Percentiles rank a stretch among this genome's conserved stretches.
These are phyloP conservation scores for Biscogniauxia mediterranea DNA, from an alignment of 2,329 filamentous ascomycete species.

Conservation along the genomic window DNA sequence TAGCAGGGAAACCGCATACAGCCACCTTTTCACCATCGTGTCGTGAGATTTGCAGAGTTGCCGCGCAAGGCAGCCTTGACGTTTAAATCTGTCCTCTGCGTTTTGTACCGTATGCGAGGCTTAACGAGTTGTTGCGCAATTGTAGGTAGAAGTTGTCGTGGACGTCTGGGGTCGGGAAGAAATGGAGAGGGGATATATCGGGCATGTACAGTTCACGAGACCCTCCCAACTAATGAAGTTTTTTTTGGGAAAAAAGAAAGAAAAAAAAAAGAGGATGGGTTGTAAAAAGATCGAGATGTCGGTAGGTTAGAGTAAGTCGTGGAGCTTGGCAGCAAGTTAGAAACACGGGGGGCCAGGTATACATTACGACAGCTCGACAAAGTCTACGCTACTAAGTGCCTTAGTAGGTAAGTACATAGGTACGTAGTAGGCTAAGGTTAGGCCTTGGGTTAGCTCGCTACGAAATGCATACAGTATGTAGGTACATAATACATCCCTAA, in stretches of 20 bases:
- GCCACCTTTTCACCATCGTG: conserved; percentile 53
- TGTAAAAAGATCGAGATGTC: not conserved
- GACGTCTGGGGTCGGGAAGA: not conserved
- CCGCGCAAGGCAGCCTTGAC: conserved; percentile 31
- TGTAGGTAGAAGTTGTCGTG: not conserved
- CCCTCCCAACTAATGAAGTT: not conserved
- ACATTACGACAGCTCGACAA: not conserved
- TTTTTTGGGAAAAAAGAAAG: too few species aligned
- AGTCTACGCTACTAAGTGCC: too few species aligned
- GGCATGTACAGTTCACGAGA: not conserved
- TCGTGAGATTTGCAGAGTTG: conserved; percentile 17
- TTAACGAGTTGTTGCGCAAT: conserved; percentile 1
- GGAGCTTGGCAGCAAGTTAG: not conserved
- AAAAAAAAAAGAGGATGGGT: not conserved
- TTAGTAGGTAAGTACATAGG: too few species aligned
- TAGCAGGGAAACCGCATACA: conserved; percentile 49
- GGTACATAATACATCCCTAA: not conserved
- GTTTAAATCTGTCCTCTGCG: conserved; percentile 22
- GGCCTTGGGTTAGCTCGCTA: not conserved
- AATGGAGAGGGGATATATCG: not conserved
- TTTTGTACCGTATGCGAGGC: conserved; percentile 6
- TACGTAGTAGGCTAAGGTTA: not conserved
- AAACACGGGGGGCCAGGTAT: not conserved
- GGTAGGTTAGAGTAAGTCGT: not conserved
- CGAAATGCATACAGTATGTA: too few species aligned